Evolutionary conservation across 2,329 filamentous ascomycete genomes (phyloP).

Genomic region (Rhynchosporium agropyri): DNA sequence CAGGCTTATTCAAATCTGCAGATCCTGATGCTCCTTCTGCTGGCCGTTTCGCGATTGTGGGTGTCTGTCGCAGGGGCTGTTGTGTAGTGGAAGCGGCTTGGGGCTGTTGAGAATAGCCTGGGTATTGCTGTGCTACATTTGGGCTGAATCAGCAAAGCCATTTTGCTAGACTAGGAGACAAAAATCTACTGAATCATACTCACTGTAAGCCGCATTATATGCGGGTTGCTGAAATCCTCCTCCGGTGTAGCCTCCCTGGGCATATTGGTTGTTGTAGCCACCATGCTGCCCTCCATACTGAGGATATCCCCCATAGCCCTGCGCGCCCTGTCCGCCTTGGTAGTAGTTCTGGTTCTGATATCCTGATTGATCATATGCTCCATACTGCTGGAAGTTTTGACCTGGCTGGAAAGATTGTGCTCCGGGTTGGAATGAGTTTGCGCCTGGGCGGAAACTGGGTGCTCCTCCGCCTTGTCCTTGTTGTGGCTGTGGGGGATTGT

Average conservation of each 20-base stretch:
- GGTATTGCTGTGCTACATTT: constrained; percentile 52
- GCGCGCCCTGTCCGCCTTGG: constrained; percentile 55
- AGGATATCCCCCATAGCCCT: constrained; percentile 57
- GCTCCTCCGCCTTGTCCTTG: constrained; percentile 39
- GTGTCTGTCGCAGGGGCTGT: constrained; percentile 51
- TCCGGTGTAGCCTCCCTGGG: constrained; percentile 46
- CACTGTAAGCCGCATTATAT: constrained; percentile 47
- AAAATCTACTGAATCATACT: constrained; percentile 9
- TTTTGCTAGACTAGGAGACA: background rate
- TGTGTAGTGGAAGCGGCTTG: constrained; percentile 47
- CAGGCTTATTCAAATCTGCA: constrained; percentile 53
- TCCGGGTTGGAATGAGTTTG: constrained; percentile 72
- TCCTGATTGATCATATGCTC: constrained; percentile 58
- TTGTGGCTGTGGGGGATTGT: constrained; percentile 46
- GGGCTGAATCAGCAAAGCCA: constrained; percentile 22
- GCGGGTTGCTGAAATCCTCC: constrained; percentile 43
- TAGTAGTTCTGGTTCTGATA: constrained; percentile 61
- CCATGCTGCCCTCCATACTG: constrained; percentile 54
- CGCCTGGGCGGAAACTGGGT: constrained; percentile 64
- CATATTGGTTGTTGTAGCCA: constrained; percentile 52
- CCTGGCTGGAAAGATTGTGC: constrained; percentile 73
- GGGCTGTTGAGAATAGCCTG: constrained; percentile 56
- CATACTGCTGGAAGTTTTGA: constrained; percentile 64
- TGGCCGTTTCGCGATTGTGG: constrained; percentile 66
- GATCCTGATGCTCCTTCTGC: constrained; percentile 51